Conservation (phyloP, 2,329 filamentous ascomycete genomes). For the Passalora sequoiae region DNA sequence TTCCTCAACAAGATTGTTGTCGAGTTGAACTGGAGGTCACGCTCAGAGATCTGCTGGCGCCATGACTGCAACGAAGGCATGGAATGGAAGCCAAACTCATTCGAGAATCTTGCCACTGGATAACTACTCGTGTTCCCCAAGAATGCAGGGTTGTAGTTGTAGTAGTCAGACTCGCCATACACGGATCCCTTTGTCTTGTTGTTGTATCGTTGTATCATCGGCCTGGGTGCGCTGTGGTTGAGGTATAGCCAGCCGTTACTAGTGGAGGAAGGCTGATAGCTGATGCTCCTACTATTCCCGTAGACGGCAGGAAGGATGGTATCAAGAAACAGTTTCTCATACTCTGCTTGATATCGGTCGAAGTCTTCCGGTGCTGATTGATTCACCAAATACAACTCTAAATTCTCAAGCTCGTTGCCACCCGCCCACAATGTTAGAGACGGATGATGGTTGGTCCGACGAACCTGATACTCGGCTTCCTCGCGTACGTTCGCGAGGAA, state of each 20-base stretch:
- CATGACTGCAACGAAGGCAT: slow-evolving; percentile 58
- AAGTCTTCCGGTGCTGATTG: slow-evolving; percentile 40
- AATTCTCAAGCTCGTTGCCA: slow-evolving; percentile 56
- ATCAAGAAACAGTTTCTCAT: slow-evolving; percentile 55
- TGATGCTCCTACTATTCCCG: slow-evolving; percentile 55
- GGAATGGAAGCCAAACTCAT: slow-evolving; percentile 60
- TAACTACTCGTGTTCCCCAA: slow-evolving; percentile 54
- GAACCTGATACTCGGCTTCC: slow-evolving; percentile 57
- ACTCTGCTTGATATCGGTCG: slow-evolving; percentile 45
- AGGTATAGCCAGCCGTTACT: slow-evolving; percentile 55
- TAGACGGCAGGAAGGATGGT: slow-evolving; percentile 54
- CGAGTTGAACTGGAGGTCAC: slow-evolving; percentile 55
- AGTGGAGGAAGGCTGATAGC: slow-evolving; percentile 57
- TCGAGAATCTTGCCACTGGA: slow-evolving; percentile 56
- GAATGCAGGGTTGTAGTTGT: slow-evolving; percentile 52
- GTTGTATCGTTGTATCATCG: slow-evolving; percentile 53
- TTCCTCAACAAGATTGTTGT: slow-evolving; percentile 53
- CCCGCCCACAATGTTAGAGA: slow-evolving; percentile 39
- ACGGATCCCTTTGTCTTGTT: slow-evolving; percentile 50
- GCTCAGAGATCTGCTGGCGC: slow-evolving; percentile 48
- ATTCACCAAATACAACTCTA: slow-evolving; percentile 45
- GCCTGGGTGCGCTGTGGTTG: slow-evolving; percentile 47
- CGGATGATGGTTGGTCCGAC: slow-evolving; percentile 57
- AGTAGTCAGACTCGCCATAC: slow-evolving; percentile 54
- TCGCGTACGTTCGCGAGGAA: slow-evolving; percentile 54